Evolutionary conservation across 1,139 yeast genomes (phyloP), one percentile per base, ranked within the genome.

Genomic region (Debaryomycetaceae sp.): DNA sequence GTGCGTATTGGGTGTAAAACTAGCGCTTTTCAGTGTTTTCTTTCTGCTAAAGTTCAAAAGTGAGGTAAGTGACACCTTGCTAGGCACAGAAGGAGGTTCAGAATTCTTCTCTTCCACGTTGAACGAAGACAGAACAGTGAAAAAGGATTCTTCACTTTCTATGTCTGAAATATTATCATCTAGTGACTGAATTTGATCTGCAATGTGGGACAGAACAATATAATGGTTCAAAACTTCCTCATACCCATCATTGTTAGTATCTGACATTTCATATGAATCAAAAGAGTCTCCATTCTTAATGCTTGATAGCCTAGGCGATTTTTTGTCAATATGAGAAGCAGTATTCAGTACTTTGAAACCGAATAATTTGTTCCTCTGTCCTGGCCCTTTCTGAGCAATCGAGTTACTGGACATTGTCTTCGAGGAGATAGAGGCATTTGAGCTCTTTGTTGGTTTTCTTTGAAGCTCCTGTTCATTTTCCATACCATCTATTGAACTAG

Each of bases 111-210:
- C 62, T 11, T 56, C 57, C 29, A 58, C 63, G 29, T 66, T 60
- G 45, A 69, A 54, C 4, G 65, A 56, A 22, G 73, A 65, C 13
- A 59, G 56, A 4, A 75, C 76, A 37, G 77, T 72, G 35, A 66
- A 65, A 53, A 70, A 72, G 2, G 74, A 52, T 36, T 67, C 70
- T 41, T 69, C 46, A 5, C 72, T 65, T 14, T 48, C 57, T 29
- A 47, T 49, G 40, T 66, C 69, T 11, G 56, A 59, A 13, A 37
- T 49, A 38, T 60, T 66, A 34, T 52, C 58, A 24, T 49, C 50
- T 54, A 6, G 51, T 60, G 37, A 43, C 20, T 17, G 20, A 17
- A 17, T 17, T 11, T 8, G 31, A 11, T 27, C 31, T 27, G 31
- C 31, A 7, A 27, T 27, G 8, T 27, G 8, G 11, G 31, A 27